Conservation (phyloP, 2,329 filamentous ascomycete genomes). For the Epichloe aotearoae region DNA sequence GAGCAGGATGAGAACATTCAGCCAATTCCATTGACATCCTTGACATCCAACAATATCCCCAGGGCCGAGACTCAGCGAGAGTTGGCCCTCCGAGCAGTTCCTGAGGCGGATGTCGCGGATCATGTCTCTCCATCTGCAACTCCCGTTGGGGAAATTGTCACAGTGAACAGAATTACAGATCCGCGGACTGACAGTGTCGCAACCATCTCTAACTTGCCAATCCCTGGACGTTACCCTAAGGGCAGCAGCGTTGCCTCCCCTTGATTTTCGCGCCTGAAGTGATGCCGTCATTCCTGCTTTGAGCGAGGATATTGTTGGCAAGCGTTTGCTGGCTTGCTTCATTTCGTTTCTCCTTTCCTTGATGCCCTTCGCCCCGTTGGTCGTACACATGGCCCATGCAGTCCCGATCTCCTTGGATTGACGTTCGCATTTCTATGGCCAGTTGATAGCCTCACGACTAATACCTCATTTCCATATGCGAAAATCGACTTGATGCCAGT, state of each 20-base stretch:
- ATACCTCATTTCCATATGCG: too few species aligned
- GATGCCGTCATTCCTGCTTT: background rate
- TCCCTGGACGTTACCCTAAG: constrained; percentile 54
- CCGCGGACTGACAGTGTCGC: constrained; percentile 31
- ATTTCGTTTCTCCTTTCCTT: background rate
- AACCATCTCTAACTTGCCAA: constrained; percentile 51
- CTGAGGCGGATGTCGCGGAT: constrained; percentile 8
- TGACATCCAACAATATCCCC: constrained; percentile 7
- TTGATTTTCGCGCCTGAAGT: constrained; percentile 1
- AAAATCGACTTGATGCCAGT: background rate
- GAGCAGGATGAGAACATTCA: constrained; percentile 6
- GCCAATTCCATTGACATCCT: constrained; percentile 5
- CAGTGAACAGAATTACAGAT: constrained; percentile 14
- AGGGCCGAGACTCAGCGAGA: constrained; percentile 13
- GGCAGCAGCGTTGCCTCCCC: constrained; percentile 25
- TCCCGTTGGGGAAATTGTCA: background rate
- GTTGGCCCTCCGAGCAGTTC: constrained; percentile 7
- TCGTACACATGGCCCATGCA: background rate
- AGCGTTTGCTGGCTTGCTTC: background rate
- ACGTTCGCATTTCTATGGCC: background rate
- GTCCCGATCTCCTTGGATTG: background rate
- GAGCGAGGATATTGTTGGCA: background rate
- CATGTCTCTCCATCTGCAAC: constrained; percentile 5
- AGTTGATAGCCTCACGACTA: background rate
- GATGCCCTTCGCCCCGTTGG: background rate